A percentile compares a stretch with the other conserved stretches of the same genome.
phyloP scores from a whole-genome alignment of 352 stramenopile genomes.

The Thalassiosira hispida region DNA sequence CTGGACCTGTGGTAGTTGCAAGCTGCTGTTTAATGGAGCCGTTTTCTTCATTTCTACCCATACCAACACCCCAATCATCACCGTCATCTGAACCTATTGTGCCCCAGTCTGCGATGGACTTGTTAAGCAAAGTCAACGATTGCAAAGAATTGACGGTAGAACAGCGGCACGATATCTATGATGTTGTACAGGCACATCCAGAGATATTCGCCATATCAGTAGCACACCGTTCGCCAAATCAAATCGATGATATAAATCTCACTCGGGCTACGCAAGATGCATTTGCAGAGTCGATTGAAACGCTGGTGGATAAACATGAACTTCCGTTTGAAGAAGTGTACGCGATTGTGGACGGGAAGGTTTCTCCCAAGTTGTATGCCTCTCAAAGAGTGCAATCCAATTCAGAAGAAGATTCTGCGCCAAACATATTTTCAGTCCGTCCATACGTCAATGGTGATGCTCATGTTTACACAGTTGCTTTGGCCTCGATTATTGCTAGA shows the following conservation, averaged over 20 bases:
- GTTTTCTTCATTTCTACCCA: conserved; percentile 23
- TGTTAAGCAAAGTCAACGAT: conserved; percentile 86
- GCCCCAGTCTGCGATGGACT: conserved; percentile 13
- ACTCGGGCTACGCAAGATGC: conserved; percentile 85
- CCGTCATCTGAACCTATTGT: not conserved
- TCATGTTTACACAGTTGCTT: conserved; percentile 92
- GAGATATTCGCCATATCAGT: conserved; percentile 86
- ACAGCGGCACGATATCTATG: conserved; percentile 89
- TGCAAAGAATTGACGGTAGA: conserved; percentile 90
- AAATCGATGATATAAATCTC: conserved; percentile 95
- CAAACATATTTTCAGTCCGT: conserved; percentile 83
- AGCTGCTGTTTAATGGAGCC: conserved; percentile 64
- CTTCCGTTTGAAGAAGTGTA: conserved; percentile 50
- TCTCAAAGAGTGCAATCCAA: not conserved
- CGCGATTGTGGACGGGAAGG: conserved; percentile 74
- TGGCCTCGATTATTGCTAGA: conserved; percentile 93
- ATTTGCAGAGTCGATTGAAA: conserved; percentile 88
- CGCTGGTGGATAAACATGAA: conserved; percentile 56
- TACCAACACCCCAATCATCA: conserved; percentile 1
- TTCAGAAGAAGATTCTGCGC: not conserved
- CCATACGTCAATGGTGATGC: conserved; percentile 91
- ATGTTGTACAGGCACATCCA: conserved; percentile 87
- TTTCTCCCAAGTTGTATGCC: conserved; percentile 64
- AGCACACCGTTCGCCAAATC: conserved; percentile 52
- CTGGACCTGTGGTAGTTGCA: conserved; percentile 83